phyloP scores from a whole-genome alignment of 192 early-diverging fungal species.

The Dimargaris xerosporica region DNA sequence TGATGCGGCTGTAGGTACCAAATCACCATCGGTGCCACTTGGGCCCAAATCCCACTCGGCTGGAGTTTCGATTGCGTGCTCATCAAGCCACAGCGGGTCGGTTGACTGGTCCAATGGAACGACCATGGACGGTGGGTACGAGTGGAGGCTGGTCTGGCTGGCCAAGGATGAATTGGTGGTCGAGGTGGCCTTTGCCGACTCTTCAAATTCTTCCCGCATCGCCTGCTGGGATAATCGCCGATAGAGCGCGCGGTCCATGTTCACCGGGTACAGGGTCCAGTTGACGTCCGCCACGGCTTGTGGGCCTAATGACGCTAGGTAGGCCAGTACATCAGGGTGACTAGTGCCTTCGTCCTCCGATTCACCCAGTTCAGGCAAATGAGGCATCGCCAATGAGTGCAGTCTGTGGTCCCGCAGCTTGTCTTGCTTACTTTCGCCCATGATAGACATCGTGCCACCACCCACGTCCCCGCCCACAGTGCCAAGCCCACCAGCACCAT shows the following conservation, averaged over 20 bases:
- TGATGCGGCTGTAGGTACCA: too few species aligned
- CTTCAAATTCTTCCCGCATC: constrained; percentile 1
- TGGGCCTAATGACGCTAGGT: not conserved
- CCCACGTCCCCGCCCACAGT: not conserved
- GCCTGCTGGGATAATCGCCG: not conserved
- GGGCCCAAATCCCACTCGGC: too few species aligned
- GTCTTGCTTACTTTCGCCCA: not conserved
- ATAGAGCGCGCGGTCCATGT: not conserved
- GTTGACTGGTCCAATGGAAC: not conserved
- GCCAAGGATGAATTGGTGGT: not conserved
- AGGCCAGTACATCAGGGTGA: not conserved
- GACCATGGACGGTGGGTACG: not conserved
- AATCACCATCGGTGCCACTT: too few species aligned
- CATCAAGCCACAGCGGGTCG: not conserved
- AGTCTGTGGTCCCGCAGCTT: not conserved
- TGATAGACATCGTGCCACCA: not conserved
- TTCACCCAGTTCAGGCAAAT: not conserved
- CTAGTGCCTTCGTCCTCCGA: not conserved
- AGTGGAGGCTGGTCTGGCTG: not conserved
- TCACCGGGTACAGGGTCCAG: constrained; percentile 1
- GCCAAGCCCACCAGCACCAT: not conserved
- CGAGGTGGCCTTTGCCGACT: too few species aligned
- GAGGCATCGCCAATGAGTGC: not conserved
- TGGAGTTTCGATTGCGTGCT: not conserved
- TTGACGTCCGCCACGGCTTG: not conserved